These are phyloP conservation scores for Phialophora tarda DNA, from an alignment of 2,329 filamentous ascomycete genomes.

Conservation along the genomic window DNA sequence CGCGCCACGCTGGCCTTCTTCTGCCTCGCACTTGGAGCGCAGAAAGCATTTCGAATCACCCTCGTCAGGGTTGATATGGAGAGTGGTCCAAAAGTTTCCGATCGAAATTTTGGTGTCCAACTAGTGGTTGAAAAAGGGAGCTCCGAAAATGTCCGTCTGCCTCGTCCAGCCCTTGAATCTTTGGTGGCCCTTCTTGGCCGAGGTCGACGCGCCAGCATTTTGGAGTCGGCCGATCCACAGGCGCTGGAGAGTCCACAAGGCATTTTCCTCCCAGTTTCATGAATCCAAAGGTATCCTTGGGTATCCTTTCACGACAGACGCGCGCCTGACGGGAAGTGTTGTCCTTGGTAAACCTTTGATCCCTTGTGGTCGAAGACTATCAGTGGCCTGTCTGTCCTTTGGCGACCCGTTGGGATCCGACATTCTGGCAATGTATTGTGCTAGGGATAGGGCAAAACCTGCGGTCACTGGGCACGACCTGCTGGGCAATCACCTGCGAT, in stretches of 20 bases:
- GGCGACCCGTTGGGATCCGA: not conserved
- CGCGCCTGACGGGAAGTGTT: not conserved
- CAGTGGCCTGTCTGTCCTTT: constrained; percentile 1
- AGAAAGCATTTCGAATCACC: not conserved
- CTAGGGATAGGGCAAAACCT: constrained; percentile 22
- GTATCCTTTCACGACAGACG: not conserved
- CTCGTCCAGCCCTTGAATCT: constrained; percentile 6
- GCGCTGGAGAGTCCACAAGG: not conserved
- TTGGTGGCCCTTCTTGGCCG: not conserved
- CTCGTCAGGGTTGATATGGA: constrained; percentile 8
- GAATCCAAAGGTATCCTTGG: constrained; percentile 8
- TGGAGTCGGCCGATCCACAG: not conserved
- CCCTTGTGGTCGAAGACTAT: constrained; percentile 17
- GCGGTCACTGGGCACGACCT: constrained; percentile 1
- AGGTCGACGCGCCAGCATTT: not conserved
- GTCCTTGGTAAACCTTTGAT: constrained; percentile 10
- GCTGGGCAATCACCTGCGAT: constrained; percentile 13
- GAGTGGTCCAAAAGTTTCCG: not conserved
- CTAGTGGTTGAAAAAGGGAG: not conserved
- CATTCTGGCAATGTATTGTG: constrained; percentile 18
- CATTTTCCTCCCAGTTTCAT: not conserved
- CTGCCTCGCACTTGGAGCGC: not conserved
- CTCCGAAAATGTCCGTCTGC: not conserved
- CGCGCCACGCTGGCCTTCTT: not conserved
- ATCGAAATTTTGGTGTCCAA: not conserved